phyloP scores from a whole-genome alignment of 1,139 yeast species.

The Blastobotrys aristatus region DNA sequence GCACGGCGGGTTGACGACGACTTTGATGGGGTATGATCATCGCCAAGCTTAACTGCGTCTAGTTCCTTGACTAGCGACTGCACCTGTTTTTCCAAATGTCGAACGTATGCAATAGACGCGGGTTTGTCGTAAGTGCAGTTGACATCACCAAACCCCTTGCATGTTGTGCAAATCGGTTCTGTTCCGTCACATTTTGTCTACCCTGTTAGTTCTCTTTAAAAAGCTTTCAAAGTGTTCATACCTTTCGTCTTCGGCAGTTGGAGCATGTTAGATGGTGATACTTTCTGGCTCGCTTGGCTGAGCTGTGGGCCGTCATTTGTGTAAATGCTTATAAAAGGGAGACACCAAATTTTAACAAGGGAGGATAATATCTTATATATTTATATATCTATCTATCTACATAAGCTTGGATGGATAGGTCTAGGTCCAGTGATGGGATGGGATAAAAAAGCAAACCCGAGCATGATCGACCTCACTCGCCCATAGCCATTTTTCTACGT shows the following conservation, averaged over 20 bases:
- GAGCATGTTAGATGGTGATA: slow-evolving; percentile 15
- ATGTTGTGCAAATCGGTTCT: slow-evolving; percentile 13
- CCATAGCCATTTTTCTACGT: too few species aligned
- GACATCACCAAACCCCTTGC: slow-evolving; percentile 14
- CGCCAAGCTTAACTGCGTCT: background rate
- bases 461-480: too few species aligned
- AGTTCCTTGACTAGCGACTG: slow-evolving; percentile 11
- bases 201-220: background rate
- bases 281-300: slow-evolving; percentile 8
- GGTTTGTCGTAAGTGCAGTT: slow-evolving; percentile 14
- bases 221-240: slow-evolving; percentile 2
- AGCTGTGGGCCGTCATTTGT: too few species aligned
- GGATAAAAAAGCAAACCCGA: too few species aligned
- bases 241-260: slow-evolving; percentile 14
- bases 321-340: too few species aligned
- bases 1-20: too few species aligned
- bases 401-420: too few species aligned
- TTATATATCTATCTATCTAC: too few species aligned
- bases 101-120: slow-evolving; percentile 14
- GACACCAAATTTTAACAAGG: too few species aligned
- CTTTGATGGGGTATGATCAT: background rate
- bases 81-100: slow-evolving; percentile 13
- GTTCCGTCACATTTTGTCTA: slow-evolving; percentile 14
- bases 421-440: too few species aligned
- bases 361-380: too few species aligned